Evolutionary conservation across 306 rosid species (phyloP).

Genomic region (Acacia acuminata): DNA sequence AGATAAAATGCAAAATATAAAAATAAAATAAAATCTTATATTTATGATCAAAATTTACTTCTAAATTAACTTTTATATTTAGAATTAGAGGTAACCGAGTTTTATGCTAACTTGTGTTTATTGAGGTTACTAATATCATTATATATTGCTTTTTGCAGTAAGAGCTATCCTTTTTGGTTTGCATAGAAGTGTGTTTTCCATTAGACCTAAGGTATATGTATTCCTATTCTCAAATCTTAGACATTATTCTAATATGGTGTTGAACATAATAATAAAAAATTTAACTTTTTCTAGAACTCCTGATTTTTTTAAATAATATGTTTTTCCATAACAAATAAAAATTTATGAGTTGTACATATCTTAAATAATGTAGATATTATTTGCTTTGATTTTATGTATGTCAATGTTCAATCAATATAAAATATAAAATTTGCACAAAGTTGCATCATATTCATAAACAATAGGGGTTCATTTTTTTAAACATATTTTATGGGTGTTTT

Average conservation of each 20-base stretch:
- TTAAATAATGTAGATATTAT: background rate
- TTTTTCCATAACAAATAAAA: background rate
- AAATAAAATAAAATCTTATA: too few species aligned
- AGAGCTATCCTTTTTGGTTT: constrained; percentile 73
- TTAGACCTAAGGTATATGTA: constrained; percentile 56
- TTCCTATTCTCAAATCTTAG: constrained; percentile 6
- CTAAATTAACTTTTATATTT: too few species aligned
- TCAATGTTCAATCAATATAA: background rate
- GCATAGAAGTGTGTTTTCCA: constrained; percentile 51
- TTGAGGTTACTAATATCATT: background rate
- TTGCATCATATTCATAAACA: background rate
- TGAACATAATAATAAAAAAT: background rate
- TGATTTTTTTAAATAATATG: background rate
- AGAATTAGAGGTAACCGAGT: background rate
- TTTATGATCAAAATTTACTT: too few species aligned
- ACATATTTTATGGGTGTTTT: background rate
- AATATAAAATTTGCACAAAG: background rate
- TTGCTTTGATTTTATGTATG: background rate
- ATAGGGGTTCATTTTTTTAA: background rate
- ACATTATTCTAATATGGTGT: background rate
- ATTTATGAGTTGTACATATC: background rate
- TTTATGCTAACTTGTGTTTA: background rate
- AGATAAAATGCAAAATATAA: too few species aligned
- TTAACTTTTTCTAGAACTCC: background rate
- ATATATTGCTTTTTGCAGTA: constrained; percentile 48